Base-by-base conservation (phyloP, 2,329 filamentous ascomycete genomes). In the Akanthomyces dipterigenus region DNA sequence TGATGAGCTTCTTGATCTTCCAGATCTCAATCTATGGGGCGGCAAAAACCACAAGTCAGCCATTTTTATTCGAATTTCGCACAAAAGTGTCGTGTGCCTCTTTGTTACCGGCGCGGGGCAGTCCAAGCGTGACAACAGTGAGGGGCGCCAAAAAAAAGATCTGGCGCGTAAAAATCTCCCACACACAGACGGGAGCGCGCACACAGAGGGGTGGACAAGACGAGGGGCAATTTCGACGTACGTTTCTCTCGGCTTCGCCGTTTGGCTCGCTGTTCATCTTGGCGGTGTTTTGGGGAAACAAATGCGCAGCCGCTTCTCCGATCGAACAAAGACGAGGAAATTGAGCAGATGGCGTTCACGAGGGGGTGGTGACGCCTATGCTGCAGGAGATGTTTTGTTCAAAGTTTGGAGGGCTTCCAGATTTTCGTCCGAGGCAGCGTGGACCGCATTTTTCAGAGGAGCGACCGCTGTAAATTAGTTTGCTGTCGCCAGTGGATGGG, bases 1-100 rank as follows among this genome's bases (percentile, higher is more conserved):
- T 99, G 81, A 99, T 96, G 74, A 99, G 83, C 84, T 99, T 99
- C 86, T 99, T 99, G 74, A 99, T 93, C 88, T 99, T 97, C 90
- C 89, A 93, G 81, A 88, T 88, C 78, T 88, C 86, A 71, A 88
- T 88, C 83, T 86, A 67, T 67, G 50, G 7, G 8, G 53, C 36
- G 28, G n/a, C 5, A 12, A 38, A 56, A 56, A 43, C 24, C 49
- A 55, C 45, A 16, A 26, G 46, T 61, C 40, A 61, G 60, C 53
- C 34, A 50, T 43, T 38, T 46, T 28, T 14, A 11, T 46, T 28
- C 3, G 5, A 24, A 40, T 6, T 54, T 40, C 24, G 54, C 18
- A 53, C n/a, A 22, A 26, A 53, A n/a, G 4, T 45, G 57, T 50
- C 51, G 36, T 50, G 42, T 50, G 48, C 38, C 22, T 24, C 43